Percentiles rank a stretch among this genome's conserved stretches.
Conservation (phyloP, 2,329 filamentous ascomycete genomes). For the Paramyrothecium sp. region DNA sequence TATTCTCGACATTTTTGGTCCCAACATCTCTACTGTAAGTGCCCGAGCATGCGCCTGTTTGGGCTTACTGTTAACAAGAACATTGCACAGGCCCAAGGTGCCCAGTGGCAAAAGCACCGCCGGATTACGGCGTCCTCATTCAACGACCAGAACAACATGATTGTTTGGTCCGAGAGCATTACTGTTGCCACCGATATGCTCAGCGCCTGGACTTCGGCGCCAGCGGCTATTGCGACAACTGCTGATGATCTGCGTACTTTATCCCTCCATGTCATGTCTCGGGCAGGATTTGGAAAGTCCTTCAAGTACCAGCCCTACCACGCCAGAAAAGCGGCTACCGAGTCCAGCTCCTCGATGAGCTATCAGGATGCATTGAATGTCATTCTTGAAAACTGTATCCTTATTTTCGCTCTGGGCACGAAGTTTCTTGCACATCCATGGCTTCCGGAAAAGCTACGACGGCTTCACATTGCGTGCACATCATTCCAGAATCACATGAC, state of each 20-base stretch:
- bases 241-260: conserved; percentile 14
- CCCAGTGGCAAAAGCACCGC: not conserved
- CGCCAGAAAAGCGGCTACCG: conserved; percentile 1
- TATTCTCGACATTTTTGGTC: conserved; percentile 3
- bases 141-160: conserved; percentile 15
- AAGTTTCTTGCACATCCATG: conserved; percentile 12
- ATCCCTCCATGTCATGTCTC: conserved; percentile 16
- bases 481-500: conserved; percentile 17
- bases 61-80: not conserved
- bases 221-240: conserved; percentile 11
- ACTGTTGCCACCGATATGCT: conserved; percentile 15
- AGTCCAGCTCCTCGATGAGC: conserved; percentile 7
- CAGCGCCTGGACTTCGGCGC: conserved; percentile 11
- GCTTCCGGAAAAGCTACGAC: conserved; percentile 12
- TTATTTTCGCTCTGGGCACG: conserved; percentile 15
- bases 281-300: conserved; percentile 16
- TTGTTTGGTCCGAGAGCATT: conserved; percentile 16
- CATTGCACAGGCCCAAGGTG: not conserved
- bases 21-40: not conserved
- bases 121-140: conserved; percentile 1
- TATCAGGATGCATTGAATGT: conserved; percentile 6
- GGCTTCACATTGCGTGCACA: conserved; percentile 13
- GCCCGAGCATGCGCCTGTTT: not conserved
- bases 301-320: conserved; percentile 9
- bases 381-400: conserved; percentile 14